Evolutionary conservation across 192 early-diverging fungal species (phyloP).

Genomic region (Phycomyces nitens): DNA sequence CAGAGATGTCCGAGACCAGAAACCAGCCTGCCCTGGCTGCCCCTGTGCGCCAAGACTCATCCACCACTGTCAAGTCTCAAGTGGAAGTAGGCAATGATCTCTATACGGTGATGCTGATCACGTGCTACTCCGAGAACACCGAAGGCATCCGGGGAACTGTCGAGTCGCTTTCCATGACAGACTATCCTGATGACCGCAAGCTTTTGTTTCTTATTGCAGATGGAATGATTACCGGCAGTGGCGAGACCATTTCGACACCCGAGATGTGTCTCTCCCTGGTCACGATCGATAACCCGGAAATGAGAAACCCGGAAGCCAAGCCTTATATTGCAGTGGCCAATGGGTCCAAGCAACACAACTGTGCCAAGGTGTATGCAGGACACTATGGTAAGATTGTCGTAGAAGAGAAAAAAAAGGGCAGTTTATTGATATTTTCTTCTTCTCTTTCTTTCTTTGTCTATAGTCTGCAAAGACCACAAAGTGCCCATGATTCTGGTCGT

Average conservation of each 20-base stretch:
- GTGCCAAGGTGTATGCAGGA: slow-evolving; percentile 75
- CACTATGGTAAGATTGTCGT: slow-evolving; percentile 54
- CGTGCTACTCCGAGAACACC: slow-evolving; percentile 91
- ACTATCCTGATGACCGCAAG: slow-evolving; percentile 88
- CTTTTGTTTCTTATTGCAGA: slow-evolving; percentile 85
- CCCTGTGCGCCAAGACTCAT: slow-evolving; percentile 4
- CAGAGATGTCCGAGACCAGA: slow-evolving; percentile 7
- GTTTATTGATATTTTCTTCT: no score
- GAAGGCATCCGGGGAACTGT: slow-evolving; percentile 77
- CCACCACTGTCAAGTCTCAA: slow-evolving; percentile 9
- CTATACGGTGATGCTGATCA: slow-evolving; percentile 78
- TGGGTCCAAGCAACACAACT: slow-evolving; percentile 74
- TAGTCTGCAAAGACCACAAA: slow-evolving; percentile 52
- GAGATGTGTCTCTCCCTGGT: slow-evolving; percentile 80
- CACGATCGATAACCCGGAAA: slow-evolving; percentile 55
- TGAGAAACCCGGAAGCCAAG: slow-evolving; percentile 62
- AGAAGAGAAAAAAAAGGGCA: neutral
- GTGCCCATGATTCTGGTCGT: slow-evolving; percentile 68
- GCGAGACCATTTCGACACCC: slow-evolving; percentile 73
- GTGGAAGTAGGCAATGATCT: slow-evolving; percentile 63
- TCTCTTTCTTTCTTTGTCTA: no score
- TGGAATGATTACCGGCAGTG: slow-evolving; percentile 86
- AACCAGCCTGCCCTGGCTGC: slow-evolving; percentile 1
- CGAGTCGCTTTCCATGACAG: slow-evolving; percentile 78
- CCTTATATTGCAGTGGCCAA: slow-evolving; percentile 76